These are phyloP conservation scores for Senecio squalidus DNA, from an alignment of 140 eudicot species.

Conservation along the genomic window DNA sequence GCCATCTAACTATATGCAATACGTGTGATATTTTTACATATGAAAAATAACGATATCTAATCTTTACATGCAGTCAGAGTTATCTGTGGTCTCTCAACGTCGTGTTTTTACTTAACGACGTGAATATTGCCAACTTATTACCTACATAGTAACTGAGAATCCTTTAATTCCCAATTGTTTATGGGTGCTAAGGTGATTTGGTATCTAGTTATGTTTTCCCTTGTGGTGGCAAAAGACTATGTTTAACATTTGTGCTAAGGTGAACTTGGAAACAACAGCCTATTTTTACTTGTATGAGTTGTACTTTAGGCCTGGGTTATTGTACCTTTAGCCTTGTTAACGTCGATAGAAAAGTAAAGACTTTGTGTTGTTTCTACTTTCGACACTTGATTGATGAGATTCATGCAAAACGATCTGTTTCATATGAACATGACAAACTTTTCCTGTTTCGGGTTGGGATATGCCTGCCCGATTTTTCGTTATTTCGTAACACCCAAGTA, in stretches of 20 bases:
- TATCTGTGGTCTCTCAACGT: slow-evolving; percentile 17
- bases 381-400: background rate
- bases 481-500: background rate
- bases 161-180: slow-evolving; percentile 25
- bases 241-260: slow-evolving; percentile 19
- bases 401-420: background rate
- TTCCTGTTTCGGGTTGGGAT: background rate
- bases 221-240: background rate
- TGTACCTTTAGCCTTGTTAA: slow-evolving; percentile 6
- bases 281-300: slow-evolving; percentile 1
- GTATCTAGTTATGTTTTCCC: slow-evolving; percentile 10
- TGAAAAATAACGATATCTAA: background rate
- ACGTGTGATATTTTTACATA: background rate
- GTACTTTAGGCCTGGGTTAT: slow-evolving; percentile 8
- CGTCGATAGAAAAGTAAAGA: slow-evolving; percentile 3
- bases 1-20: background rate
- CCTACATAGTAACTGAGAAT: slow-evolving; percentile 26
- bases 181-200: slow-evolving; percentile 41
- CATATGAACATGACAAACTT: background rate
- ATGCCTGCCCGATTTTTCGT: background rate
- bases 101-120: slow-evolving; percentile 21
- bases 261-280: slow-evolving; percentile 14
- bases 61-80: slow-evolving; percentile 26
- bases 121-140: slow-evolving; percentile 22
- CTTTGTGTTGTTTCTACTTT: too few relatives aligned